Evolutionary conservation across 2,329 filamentous ascomycete genomes (phyloP), one percentile per base, ranked within the genome.

Genomic region (Truncatella angustata): DNA sequence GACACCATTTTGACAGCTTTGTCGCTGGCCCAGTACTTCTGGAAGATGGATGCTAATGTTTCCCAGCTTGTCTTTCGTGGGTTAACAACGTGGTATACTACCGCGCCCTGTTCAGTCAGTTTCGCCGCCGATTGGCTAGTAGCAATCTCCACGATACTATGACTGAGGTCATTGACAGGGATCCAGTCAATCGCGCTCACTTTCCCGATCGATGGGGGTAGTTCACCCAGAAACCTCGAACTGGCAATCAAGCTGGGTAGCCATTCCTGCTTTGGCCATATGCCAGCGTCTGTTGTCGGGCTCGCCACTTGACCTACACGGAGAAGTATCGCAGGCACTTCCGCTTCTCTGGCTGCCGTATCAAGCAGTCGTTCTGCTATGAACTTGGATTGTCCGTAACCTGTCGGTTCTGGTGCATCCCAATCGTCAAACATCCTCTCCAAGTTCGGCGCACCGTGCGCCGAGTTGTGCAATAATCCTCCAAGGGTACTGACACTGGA

Each of bases 191-290:
- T 14, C 7, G 28, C 14, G 7, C 14, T 14, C 28, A 32, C 7
- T 14, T 32, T 7, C 7, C 28, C 28, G 7, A 63, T 52, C 9
- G 56, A 52, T 4, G 26, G 39, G 0, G 63, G 64, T 4, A 66
- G 28, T 32, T 55, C 58, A 2, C 58, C 57, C 9, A 61, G 46
- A 30, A 58, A 55, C 24, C 51, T 54, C 4, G 58, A 58, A 46
- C 60, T 62, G 4, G 58, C 55, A 18, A 63, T 50, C n/a, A 61
- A 12, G 23, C 60, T 60, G 12, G 60, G 58, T n/a, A 62, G 20
- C 60, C 59, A 63, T 24, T 63, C 60, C 24, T 52, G 53, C 40
- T 51, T 51, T 10, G 53, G 36, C 60, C 59, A 62, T 12, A 56
- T 42, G 1, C 58, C 58, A 9, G 48, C 46, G 4, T 24, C 14